Evolutionary conservation across 768 basidiomycete species (phyloP).

Genomic region (Phylloporus sp.): DNA sequence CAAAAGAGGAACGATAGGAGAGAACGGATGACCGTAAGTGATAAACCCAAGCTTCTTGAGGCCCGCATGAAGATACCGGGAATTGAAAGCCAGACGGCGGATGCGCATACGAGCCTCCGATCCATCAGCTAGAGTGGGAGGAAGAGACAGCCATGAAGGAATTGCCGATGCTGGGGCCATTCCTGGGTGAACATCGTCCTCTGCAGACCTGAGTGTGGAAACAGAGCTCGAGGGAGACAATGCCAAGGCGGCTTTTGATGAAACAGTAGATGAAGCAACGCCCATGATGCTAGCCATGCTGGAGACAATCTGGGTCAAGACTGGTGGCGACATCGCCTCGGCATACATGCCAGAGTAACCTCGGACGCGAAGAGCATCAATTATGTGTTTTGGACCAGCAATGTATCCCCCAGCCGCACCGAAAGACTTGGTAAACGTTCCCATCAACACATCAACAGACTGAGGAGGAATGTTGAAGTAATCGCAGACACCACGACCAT

Average conservation of each 20-base stretch:
- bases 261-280: conserved; percentile 40
- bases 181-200: conserved; percentile 58
- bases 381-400: conserved; percentile 73
- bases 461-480: conserved; percentile 86
- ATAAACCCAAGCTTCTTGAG: conserved; percentile 94
- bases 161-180: conserved; percentile 62
- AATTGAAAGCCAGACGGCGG: conserved; percentile 90
- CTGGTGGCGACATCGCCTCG: conserved; percentile 87
- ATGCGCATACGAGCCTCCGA: conserved; percentile 79
- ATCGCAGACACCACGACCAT: conserved; percentile 92
- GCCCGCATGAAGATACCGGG: conserved; percentile 84
- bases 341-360: conserved; percentile 84
- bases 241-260: conserved; percentile 24
- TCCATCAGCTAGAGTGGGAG: conserved; percentile 71
- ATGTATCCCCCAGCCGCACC: conserved; percentile 95
- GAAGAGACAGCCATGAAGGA: conserved; percentile 77
- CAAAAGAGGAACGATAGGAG: conserved; percentile 90
- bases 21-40: conserved; percentile 86
- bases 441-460: conserved; percentile 92
- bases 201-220: conserved; percentile 28
- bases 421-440: conserved; percentile 95
- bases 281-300: conserved; percentile 99
- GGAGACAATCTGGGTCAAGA: conserved; percentile 85
- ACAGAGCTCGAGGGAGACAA: conserved; percentile 31
- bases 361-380: conserved; percentile 76